Percentiles rank a stretch among this genome's conserved stretches.
phyloP scores from a whole-genome alignment of 2,329 filamentous ascomycete species.

The Apiospora saccharicola region DNA sequence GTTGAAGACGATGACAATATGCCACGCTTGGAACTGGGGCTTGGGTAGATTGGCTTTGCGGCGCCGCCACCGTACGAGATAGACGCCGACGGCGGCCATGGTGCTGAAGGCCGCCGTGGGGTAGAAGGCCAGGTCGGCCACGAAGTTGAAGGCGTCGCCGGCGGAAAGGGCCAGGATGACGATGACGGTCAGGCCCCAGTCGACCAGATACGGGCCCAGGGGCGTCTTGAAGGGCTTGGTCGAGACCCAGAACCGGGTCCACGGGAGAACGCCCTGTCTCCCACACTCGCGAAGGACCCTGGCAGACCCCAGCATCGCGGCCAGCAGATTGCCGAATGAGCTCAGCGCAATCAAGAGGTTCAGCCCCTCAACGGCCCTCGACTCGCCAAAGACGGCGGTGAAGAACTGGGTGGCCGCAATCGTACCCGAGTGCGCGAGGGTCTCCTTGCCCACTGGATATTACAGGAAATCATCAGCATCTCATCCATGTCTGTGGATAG shows the following conservation, averaged over 20 bases:
- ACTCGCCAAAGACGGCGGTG: slow-evolving; percentile 60
- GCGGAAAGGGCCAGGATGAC: slow-evolving; percentile 68
- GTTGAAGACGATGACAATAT: slow-evolving; percentile 53
- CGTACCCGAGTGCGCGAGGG: slow-evolving; percentile 60
- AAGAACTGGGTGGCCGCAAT: slow-evolving; percentile 68
- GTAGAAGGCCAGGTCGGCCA: slow-evolving; percentile 25
- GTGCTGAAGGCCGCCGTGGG: slow-evolving; percentile 25
- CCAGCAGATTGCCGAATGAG: slow-evolving; percentile 66
- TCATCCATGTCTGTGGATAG: no score
- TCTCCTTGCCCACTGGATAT: slow-evolving; percentile 60
- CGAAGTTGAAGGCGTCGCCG: slow-evolving; percentile 70
- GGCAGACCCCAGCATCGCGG: slow-evolving; percentile 61
- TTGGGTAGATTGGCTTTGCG: slow-evolving; percentile 37
- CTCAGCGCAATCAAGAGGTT: slow-evolving; percentile 65
- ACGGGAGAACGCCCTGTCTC: slow-evolving; percentile 68
- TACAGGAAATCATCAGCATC: background rate
- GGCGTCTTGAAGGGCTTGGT: slow-evolving; percentile 71
- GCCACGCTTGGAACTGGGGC: slow-evolving; percentile 54
- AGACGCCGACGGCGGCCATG: slow-evolving; percentile 24
- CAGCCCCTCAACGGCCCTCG: slow-evolving; percentile 57
- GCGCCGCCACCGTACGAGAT: slow-evolving; percentile 25
- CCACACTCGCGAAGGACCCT: slow-evolving; percentile 68
- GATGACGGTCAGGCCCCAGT: slow-evolving; percentile 63
- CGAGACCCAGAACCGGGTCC: slow-evolving; percentile 66
- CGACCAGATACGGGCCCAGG: slow-evolving; percentile 63